Conservation (phyloP, 1,284 basidiomycete genomes). For the Erythrobasidium hasegawianum region DNA sequence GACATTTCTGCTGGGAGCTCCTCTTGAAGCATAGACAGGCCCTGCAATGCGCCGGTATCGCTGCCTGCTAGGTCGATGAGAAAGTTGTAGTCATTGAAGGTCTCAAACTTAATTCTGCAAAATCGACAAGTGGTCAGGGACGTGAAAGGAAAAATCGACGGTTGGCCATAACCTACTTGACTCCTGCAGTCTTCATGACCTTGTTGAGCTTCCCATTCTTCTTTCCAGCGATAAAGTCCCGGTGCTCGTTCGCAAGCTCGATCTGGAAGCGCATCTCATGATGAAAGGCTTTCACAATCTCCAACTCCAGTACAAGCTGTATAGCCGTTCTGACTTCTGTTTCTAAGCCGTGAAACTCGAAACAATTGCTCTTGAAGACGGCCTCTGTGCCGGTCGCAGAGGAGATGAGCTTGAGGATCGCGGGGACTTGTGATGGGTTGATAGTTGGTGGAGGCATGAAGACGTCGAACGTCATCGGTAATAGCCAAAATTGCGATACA, state of each 20-base stretch:
- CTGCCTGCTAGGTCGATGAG: conserved; percentile 74
- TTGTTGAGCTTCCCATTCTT: conserved; percentile 99
- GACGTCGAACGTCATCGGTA: conserved; percentile 89
- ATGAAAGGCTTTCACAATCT: conserved; percentile 84
- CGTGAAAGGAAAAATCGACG: neutral
- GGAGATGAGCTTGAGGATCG: conserved; percentile 80
- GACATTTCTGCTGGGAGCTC: conserved; percentile 98
- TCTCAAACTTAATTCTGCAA: conserved; percentile 85
- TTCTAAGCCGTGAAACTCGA: conserved; percentile 95
- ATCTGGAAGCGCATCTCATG: conserved; percentile 98
- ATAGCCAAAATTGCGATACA: conserved; percentile 90
- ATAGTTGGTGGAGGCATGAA: conserved; percentile 73
- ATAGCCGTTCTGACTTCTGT: conserved; percentile 84
- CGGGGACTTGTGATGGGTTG: conserved; percentile 77
- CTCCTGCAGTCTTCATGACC: conserved; percentile 92
- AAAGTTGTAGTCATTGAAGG: conserved; percentile 98
- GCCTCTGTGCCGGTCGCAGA: conserved; percentile 85
- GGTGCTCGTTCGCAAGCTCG: conserved; percentile 94
- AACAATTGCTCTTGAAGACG: conserved; percentile 95
- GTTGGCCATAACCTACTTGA: conserved; percentile 57
- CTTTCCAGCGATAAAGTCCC: conserved; percentile 97
- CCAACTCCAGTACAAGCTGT: conserved; percentile 79
- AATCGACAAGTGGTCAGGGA: neutral
- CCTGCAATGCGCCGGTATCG: conserved; percentile 76
- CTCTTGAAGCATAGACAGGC: conserved; percentile 85